phyloP scores from a whole-genome alignment of 441 rosid species.

The Brassica hybrid region DNA sequence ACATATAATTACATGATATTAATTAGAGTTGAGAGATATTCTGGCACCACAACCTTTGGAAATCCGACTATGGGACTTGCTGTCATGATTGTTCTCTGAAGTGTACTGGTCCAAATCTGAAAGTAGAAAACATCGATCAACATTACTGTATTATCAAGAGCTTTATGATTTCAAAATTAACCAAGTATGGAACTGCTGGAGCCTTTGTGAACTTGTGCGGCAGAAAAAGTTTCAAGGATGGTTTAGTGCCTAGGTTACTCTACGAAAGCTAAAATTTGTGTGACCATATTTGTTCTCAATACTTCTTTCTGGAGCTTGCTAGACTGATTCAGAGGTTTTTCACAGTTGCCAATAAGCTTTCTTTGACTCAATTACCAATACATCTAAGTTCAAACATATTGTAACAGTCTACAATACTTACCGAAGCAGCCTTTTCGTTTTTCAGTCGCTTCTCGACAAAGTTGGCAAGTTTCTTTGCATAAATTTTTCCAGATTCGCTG shows the following conservation, averaged over 20 bases:
- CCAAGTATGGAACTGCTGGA: no score
- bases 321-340: not conserved
- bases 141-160: not conserved
- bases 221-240: no score
- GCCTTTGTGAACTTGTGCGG: no score
- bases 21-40: not conserved
- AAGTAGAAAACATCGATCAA: not conserved
- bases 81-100: slow-evolving; percentile 87
- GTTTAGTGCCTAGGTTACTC: no score
- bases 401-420: slow-evolving; percentile 52
- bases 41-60: slow-evolving; percentile 73
- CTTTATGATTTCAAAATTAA: no score
- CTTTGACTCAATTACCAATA: slow-evolving; percentile 19
- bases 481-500: slow-evolving; percentile 90
- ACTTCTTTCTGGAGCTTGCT: not conserved
- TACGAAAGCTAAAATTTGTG: no score
- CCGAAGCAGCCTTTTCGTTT: slow-evolving; percentile 98
- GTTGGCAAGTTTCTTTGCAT: slow-evolving; percentile 87
- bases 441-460: slow-evolving; percentile 92
- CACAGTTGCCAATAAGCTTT: slow-evolving; percentile 8
- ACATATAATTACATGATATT: slow-evolving; percentile 4
- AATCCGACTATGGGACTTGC: slow-evolving; percentile 92
- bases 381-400: slow-evolving; percentile 8
- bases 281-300: not conserved
- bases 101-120: slow-evolving; percentile 99